Conservation (phyloP, 257 asterid genomes). For the Cruciata laevipes region DNA sequence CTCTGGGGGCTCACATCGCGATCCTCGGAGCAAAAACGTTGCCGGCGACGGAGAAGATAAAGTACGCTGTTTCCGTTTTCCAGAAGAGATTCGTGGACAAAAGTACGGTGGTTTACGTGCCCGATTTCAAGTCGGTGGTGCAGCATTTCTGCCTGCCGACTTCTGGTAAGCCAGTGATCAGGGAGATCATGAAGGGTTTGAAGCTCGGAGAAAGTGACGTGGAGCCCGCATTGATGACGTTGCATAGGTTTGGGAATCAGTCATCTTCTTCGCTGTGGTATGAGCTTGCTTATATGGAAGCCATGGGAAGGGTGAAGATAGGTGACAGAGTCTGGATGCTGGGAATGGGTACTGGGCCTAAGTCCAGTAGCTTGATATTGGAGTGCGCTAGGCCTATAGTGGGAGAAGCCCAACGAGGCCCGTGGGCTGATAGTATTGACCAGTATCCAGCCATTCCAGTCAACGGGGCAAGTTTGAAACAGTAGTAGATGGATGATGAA, state of each 20-base stretch:
- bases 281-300: conserved; percentile 59
- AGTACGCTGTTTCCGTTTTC: conserved; percentile 29
- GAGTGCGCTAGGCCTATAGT: conserved; percentile 47
- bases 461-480: neutral
- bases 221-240: conserved; percentile 46
- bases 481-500: neutral
- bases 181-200: conserved; percentile 42
- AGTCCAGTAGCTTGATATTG: conserved; percentile 56
- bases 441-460: conserved; percentile 25
- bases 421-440: conserved; percentile 55
- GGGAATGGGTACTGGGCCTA: conserved; percentile 84
- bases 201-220: conserved; percentile 26
- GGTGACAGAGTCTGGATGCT: conserved; percentile 69
- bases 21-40: conserved; percentile 49
- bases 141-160: conserved; percentile 83
- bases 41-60: conserved; percentile 43
- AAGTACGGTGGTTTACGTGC: conserved; percentile 44
- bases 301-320: conserved; percentile 49
- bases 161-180: conserved; percentile 56
- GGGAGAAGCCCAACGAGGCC: conserved; percentile 42
- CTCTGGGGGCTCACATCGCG: conserved; percentile 47
- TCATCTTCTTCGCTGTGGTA: conserved; percentile 73
- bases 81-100: conserved; percentile 37
- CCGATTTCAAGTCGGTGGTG: conserved; percentile 55
- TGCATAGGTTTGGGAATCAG: conserved; percentile 58